Percentiles rank a stretch among this genome's conserved stretches.
Evolutionary conservation across 495 filamentous ascomycete species (phyloP).

Genomic region (Physcia stellaris): DNA sequence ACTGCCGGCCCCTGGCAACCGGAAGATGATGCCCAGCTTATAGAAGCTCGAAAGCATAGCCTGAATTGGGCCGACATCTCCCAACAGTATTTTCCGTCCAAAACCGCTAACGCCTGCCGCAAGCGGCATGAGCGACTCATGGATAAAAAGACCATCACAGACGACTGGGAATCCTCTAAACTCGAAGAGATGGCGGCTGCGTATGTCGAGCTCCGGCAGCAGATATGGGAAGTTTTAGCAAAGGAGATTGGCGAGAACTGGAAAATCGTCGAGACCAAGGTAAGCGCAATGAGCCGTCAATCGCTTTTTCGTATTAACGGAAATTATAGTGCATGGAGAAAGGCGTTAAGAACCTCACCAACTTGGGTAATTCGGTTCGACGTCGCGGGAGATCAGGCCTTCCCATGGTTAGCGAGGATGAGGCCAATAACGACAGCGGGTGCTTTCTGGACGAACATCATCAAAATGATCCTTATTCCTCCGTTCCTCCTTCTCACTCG

Average conservation of each 20-base stretch:
- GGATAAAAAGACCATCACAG: conserved; percentile 41
- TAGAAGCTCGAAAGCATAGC: conserved; percentile 45
- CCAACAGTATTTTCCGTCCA: conserved; percentile 50
- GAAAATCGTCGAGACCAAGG: conserved; percentile 56
- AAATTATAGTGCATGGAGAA: conserved; percentile 36
- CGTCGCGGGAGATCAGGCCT: conserved; percentile 7
- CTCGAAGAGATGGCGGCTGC: conserved; percentile 50
- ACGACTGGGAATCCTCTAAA: conserved; percentile 56
- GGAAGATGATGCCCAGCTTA: conserved; percentile 48
- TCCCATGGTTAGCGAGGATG: background rate
- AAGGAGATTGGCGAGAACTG: conserved; percentile 52
- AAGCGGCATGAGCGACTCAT: conserved; percentile 65
- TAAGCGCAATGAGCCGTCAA: conserved; percentile 21
- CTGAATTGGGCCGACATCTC: conserved; percentile 65
- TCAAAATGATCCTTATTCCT: conserved; percentile 2
- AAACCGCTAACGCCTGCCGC: conserved; percentile 66
- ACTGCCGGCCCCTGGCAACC: conserved; percentile 47
- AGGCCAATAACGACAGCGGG: conserved; percentile 1
- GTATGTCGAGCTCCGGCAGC: conserved; percentile 53
- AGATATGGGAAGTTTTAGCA: conserved; percentile 58
- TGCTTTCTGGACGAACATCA: background rate
- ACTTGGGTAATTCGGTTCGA: conserved; percentile 20
- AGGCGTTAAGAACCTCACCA: conserved; percentile 32
- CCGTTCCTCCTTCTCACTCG: background rate
- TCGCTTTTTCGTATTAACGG: background rate